Base-by-base conservation (phyloP, 140 eudicot genomes). In the Senecio squalidus region DNA sequence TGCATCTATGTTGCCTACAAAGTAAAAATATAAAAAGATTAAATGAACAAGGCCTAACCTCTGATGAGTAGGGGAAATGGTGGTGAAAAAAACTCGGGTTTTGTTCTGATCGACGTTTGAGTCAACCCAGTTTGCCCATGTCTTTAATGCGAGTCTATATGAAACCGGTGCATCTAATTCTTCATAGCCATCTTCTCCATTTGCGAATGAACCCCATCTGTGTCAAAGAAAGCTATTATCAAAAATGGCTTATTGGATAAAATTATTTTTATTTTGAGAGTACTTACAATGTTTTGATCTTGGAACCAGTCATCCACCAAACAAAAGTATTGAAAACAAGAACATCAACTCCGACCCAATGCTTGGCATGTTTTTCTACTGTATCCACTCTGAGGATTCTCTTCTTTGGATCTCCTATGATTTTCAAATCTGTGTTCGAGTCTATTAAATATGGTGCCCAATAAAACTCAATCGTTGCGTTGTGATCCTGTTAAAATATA, bases 41-140 rank as follows among this genome's bases (percentile, higher is more conserved):
- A 25, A 26, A n/a, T 26, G 61, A 36, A 33, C 11, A 40, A 55
- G 58, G 17, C 13, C 60, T 46, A 27, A 83, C 98, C 87, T 91
- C 39, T 77, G 86, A 64, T 92, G 98, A n/a, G 96, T 76, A 36
- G 98, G 98, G 27, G 98, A 92, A 96, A 92, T 87, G 11, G 96
- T 87, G 50, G 98, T 92, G 75, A 92, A 92, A 46, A 84, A 92
- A 45, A 92, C 89, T 1, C 83, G 77, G 0, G 96, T 87, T 64
- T 51, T 82, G 60, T 77, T 87, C 3, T 71, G 78, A 60, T 92
- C 69, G 5, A 92, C 29, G n/a, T 80, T 84, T 3, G 98, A 79
- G 69, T 92, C 98, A 17, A 92, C 72, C 98, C 98, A 92, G 36
- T 92, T 92, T 45, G 98, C 98, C 98, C 98, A 92, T 4, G 98